Evolutionary conservation across 805 yeast species (phyloP).

Genomic region (Pichia nanzhaoensis): DNA sequence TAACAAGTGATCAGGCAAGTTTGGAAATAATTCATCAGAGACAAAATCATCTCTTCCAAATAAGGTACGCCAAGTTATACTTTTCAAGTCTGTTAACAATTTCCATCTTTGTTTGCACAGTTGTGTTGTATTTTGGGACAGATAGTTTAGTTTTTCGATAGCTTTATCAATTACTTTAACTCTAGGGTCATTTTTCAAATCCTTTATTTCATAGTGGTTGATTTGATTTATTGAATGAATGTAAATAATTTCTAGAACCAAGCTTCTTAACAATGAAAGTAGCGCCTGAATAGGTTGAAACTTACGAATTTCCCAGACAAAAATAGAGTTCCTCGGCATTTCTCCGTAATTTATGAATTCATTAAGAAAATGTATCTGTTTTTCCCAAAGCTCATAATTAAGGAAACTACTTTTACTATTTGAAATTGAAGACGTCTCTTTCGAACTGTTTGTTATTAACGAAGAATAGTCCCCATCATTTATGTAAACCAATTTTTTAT

Average conservation of each 20-base stretch:
- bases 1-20: not conserved
- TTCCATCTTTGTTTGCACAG: constrained; percentile 26
- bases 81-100: constrained; percentile 19
- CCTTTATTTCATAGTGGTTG: constrained; percentile 1
- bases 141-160: constrained; percentile 17
- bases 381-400: constrained; percentile 10
- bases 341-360: constrained; percentile 19
- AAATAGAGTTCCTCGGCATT: constrained; percentile 19
- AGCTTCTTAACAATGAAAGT: constrained; percentile 14
- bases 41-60: not conserved
- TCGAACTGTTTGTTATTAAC: not conserved
- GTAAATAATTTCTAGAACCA: constrained; percentile 11
- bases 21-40: too few relatives aligned
- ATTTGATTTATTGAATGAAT: too few relatives aligned
- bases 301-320: constrained; percentile 23
- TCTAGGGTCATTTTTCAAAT: not conserved
- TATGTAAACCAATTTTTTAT: not conserved
- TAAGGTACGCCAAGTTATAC: constrained; percentile 21
- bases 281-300: constrained; percentile 24
- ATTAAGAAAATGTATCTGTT: constrained; percentile 18
- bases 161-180: constrained; percentile 13
- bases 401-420: constrained; percentile 10
- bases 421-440: constrained; percentile 13
- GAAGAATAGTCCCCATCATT: too few relatives aligned
- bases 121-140: constrained; percentile 23